Evolutionary conservation across 148 eudicot species (phyloP), one percentile per base, ranked within the genome.

Genomic region (Pouteria glomerata): DNA sequence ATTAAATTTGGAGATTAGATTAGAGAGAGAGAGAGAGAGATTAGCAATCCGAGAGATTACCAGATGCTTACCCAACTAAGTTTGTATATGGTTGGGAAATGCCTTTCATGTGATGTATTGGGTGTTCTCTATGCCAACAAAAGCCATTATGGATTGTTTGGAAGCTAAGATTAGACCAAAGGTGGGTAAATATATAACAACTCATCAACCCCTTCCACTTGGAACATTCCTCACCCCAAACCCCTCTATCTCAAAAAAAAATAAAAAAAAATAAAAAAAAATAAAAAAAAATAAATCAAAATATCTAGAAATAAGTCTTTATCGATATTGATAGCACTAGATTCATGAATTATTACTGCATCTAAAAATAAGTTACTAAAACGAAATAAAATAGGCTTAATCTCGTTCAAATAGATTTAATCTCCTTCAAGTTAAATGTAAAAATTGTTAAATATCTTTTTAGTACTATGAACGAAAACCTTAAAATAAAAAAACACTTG

Each of bases 91-190:
- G 78, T 42, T 79, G 76, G 19, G 58, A 75, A 56, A 33, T 70
- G 55, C 4, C 63, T 65, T 58, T 66, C 79, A 72, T 66, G 48
- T 7, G 7, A 39, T 73, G 35, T 3, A 47, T 48, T 47, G 16
- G 31, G 45, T 52, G 26, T 18, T 64, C 31, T 41, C 8, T 51
- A 58, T 55, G 42, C 47, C 19, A 52, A 29, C 29, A 24, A 58
- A 42, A 53, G 30, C 69, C 72, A 57, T 26, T 68, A 68, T 35
- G 56, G 35, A 58, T 72, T 61, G 70, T 80, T 80, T 76, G 42
- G 63, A 73, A 68, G 57, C 50, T 66, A 80, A 68, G 76, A 72
- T 63, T 61, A 76, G 66, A 63, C 80, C 44, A 57, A 77, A 76
- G 66, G 76, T 76, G 77, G 80, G 77, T 80, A 45, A 12, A 44